Percentiles rank a stretch among this genome's conserved stretches.
Conservation (phyloP, 176 grass and related monocot species). For the Aegilops umbellulata region DNA sequence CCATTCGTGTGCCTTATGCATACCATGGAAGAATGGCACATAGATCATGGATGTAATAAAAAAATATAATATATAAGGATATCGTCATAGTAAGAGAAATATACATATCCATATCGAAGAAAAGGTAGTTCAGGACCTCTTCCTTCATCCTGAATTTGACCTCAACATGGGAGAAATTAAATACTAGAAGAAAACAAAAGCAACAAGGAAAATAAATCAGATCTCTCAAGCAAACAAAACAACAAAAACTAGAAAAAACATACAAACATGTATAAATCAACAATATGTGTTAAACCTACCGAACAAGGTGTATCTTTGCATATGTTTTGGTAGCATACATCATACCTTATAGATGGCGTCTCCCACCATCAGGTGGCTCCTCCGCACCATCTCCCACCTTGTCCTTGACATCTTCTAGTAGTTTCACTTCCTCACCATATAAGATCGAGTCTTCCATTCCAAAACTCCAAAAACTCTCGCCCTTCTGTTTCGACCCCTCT, state of each 20-base stretch:
- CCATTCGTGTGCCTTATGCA: slow-evolving; percentile 2
- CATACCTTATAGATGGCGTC: slow-evolving; percentile 35
- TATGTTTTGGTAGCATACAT: too few species aligned
- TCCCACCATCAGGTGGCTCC: slow-evolving; percentile 1
- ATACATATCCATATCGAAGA: slow-evolving; percentile 16
- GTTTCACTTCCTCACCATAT: neutral
- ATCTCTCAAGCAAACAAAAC: neutral
- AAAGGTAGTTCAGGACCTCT: slow-evolving; percentile 26
- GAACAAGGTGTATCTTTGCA: too few species aligned
- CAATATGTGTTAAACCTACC: neutral
- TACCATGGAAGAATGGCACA: neutral
- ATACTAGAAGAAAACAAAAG: slow-evolving; percentile 8
- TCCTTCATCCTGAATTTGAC: slow-evolving; percentile 21
- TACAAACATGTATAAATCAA: neutral
- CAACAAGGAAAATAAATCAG: neutral
- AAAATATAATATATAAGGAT: too few species aligned
- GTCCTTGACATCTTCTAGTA: neutral
- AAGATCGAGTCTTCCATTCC: neutral
- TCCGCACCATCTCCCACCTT: neutral
- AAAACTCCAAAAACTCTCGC: too few species aligned
- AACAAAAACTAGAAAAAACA: neutral
- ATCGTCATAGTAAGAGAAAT: neutral
- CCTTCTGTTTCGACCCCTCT: too few species aligned
- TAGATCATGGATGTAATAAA: neutral
- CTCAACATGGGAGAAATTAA: slow-evolving; percentile 36